Evolutionary conservation across 257 asterid genomes (phyloP), one percentile per base, ranked within the genome.

Genomic region (Solanum appendiculatum): DNA sequence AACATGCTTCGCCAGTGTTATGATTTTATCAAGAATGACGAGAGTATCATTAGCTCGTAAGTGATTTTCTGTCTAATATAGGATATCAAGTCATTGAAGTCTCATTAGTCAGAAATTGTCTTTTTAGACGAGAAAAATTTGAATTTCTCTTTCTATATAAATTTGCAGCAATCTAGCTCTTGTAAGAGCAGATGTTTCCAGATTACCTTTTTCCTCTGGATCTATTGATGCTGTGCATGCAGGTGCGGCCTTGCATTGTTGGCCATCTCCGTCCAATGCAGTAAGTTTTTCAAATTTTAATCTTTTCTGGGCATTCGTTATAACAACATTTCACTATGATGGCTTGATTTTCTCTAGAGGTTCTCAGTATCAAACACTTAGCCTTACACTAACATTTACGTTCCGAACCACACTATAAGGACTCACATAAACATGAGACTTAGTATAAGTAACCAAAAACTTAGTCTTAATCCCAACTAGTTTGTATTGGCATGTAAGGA

Each of bases 211-310:
- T 89, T 58, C 95, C 20, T 97, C 98, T 56, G 96, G 98, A 90
- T 94, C 98, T 3, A 75, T 97, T 42, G 98, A 97, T 87, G 96
- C 98, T 83, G 98, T 95, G 72, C 98, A 95, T 93, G 99, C 99
- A 89, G 99, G 99, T 75, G 99, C 99, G 33, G 99, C 98, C 39
- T 91, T 97, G 90, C 99, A 97, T 89, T 97, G 98, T 91, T 97
- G 99, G 99, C 98, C 99, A 69, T 94, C 98, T 88, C 99, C 99
- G 34, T 97, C 99, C 37, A 95, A 93, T 92, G 99, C 98, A 25
- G 99, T 95, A 89, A 51, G 93, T 85, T 86, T 23, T 58, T 68
- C 44, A 46, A 23, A 34, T 63, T 20, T 66, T 23, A 42, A 44
- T 85, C 0, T 21, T n/a, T 34, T 51, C 7, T 63, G n/a, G 27